Evolutionary conservation across 2,329 filamentous ascomycete genomes (phyloP), one percentile per base, ranked within the genome.

Genomic region (Neocucurbitaria cava): DNA sequence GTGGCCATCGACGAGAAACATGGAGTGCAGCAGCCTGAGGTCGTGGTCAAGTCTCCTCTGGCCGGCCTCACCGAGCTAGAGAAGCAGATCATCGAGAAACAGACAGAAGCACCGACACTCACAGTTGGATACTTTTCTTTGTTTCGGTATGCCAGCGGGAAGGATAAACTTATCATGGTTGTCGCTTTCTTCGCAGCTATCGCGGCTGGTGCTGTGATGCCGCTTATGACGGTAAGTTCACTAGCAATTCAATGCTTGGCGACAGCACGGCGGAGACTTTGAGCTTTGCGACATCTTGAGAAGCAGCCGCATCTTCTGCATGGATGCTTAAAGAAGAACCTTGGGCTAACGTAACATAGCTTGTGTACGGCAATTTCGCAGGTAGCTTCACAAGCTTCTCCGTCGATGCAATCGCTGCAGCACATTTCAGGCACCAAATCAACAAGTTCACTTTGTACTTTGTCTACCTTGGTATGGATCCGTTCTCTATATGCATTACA

Each of bases 161-260:
- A 71, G 41, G 77, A 81, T 35, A 54, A 71, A 6, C 15, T 74
- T 2, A 74, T 81, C 51, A 79, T 81, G 70, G 46, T 65, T 10
- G 74, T 91, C 49, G 85, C 87, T 46, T 71, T 80, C 24, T 65
- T 94, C 49, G 85, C 85, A 52, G 83, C 89, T 59, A 89, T 93
- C 61, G 86, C 82, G 30, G 88, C 86, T 17, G 91, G 91, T 56
- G 90, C 90, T 50, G 88, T 89, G 7, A 76, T 94, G 56, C 91
- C 91, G 5, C 48, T 80, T 9, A 94, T 95, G 86, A 94, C 91
- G 24, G 68, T 75, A 71, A 49, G 56, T 48, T 39, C 21, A 11
- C n/a, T 10, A 5, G 17, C 6, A 3, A 4, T 7, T 21, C 17
- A 21, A 10, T 21, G 4, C 8, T 21, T 21, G 17, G 21, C 3